A percentile compares a stretch with the other conserved stretches of the same genome.
These are phyloP conservation scores for Termitomyces sp. DNA, from an alignment of 768 basidiomycete genomes.

Conservation along the genomic window DNA sequence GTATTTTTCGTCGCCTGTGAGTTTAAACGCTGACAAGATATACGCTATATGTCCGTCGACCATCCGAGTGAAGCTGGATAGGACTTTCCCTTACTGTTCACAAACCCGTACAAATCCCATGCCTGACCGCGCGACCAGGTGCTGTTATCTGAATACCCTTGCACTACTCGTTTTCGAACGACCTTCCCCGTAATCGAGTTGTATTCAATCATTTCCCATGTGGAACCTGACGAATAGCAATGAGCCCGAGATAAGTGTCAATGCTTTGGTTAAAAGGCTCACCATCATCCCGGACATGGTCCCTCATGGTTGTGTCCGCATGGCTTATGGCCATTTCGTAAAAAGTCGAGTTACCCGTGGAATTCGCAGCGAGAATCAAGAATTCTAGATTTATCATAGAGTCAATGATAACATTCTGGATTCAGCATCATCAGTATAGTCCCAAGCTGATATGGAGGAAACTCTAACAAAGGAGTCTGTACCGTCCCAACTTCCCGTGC, in stretches of 20 bases:
- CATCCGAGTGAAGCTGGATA: neutral
- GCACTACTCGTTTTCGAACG: slow-evolving; percentile 51
- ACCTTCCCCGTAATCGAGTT: slow-evolving; percentile 62
- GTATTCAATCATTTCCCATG: slow-evolving; percentile 67
- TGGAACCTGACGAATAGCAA: slow-evolving; percentile 30
- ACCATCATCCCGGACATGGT: slow-evolving; percentile 68
- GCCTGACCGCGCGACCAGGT: slow-evolving; percentile 76
- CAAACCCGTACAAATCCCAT: slow-evolving; percentile 70
- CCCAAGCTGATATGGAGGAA: neutral
- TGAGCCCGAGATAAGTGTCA: neutral
- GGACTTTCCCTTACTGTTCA: slow-evolving; percentile 57
- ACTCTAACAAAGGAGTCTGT: slow-evolving; percentile 47
- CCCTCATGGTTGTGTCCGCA: slow-evolving; percentile 62
- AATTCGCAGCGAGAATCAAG: slow-evolving; percentile 51
- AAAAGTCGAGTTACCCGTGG: slow-evolving; percentile 59
- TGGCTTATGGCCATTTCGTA: slow-evolving; percentile 59
- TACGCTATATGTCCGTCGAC: neutral
- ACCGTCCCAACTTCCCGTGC: slow-evolving; percentile 68
- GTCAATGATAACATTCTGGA: slow-evolving; percentile 65
- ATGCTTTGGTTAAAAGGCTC: neutral
- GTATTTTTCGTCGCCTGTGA: slow-evolving; percentile 47
- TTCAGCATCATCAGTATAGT: neutral
- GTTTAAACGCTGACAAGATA: slow-evolving; percentile 48
- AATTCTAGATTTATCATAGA: slow-evolving; percentile 81
- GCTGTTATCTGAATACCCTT: slow-evolving; percentile 61